Base-by-base conservation (phyloP, 768 basidiomycete species). In the Suillus weaverae region DNA sequence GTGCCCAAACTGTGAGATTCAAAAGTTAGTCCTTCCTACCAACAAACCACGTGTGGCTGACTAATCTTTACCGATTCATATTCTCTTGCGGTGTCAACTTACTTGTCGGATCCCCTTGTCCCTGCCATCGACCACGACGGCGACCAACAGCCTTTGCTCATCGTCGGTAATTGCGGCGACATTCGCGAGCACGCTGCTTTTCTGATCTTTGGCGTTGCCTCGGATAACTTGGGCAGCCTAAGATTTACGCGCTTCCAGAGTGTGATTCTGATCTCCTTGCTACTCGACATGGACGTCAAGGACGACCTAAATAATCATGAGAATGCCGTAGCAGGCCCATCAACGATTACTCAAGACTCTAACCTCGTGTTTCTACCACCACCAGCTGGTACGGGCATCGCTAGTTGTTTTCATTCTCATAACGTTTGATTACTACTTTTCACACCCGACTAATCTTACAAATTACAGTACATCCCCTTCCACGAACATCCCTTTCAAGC, bases 301-400 rank as follows among this genome's bases (percentile, higher is more conserved):
- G 67, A 72, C 69, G 63, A 64, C 32, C 43, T 65, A 22, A 70
- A 71, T 57, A 67, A 79, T 66, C 73, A 79, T 75, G 61, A 74
- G 64, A 86, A 88, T 72, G 86, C 89, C 65, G 78, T 87, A 69
- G 88, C 88, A 62, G 89, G 88, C 44, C 88, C 89, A 36, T 89
- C 89, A 36, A 76, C 75, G 55, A 51, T 72, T 57, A 36, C 69
- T 10, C 76, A 72, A 65, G 71, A 69, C 62, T 60, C 18, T 1
- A 57, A 71, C 4, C 3, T 46, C 10, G 55, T 77, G 50, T 76
- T 74, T 66, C 65, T 80, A 9, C 78, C 76, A 36, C 70, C 73
- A 14, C 69, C 75, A 5, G 68, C 68, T 68, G 72, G 80, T 80
- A 73, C 62, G 72, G 69, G 61, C 4, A n/a, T 16, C 56, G 66